These are phyloP conservation scores for Boechera divaricarpa DNA, from an alignment of 345 rosid genomes.

Conservation along the genomic window DNA sequence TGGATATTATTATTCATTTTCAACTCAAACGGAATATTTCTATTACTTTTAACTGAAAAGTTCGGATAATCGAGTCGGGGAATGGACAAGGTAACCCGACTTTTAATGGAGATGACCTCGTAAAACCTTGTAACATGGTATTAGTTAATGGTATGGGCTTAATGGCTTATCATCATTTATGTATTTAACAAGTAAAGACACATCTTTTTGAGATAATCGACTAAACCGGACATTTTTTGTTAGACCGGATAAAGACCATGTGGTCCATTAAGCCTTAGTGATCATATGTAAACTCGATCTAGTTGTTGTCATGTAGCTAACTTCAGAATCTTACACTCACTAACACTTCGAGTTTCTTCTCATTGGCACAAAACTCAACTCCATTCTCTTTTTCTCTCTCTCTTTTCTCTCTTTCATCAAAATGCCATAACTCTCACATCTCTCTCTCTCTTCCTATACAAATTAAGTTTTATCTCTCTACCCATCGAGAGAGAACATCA, in stretches of 20 bases:
- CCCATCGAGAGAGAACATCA: conserved; percentile 24
- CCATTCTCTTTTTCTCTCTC: conserved; percentile 18
- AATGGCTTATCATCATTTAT: not conserved
- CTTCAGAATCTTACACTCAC: conserved; percentile 46
- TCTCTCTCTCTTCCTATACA: conserved; percentile 26
- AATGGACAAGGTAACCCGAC: not conserved
- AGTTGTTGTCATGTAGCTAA: conserved; percentile 44
- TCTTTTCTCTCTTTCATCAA: conserved; percentile 14
- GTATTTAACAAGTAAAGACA: conserved; percentile 27
- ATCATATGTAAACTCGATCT: conserved; percentile 37
- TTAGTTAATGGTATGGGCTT: not conserved
- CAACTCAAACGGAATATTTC: too few species aligned
- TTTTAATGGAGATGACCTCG: not conserved
- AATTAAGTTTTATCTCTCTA: not conserved
- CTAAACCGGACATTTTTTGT: conserved; percentile 24
- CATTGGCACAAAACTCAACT: conserved; percentile 43
- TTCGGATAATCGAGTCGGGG: too few species aligned
- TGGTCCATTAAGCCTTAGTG: conserved; percentile 34
- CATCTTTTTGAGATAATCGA: not conserved
- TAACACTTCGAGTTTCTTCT: conserved; percentile 37
- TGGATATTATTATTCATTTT: not conserved
- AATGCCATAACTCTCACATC: conserved; percentile 30
- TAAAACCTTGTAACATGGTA: conserved; percentile 16
- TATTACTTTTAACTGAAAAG: too few species aligned
- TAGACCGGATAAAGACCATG: conserved; percentile 36